A percentile compares a stretch with the other conserved stretches of the same genome.
phyloP scores from a whole-genome alignment of 2,329 filamentous ascomycete genomes.

The Tetracladium maxilliforme region DNA sequence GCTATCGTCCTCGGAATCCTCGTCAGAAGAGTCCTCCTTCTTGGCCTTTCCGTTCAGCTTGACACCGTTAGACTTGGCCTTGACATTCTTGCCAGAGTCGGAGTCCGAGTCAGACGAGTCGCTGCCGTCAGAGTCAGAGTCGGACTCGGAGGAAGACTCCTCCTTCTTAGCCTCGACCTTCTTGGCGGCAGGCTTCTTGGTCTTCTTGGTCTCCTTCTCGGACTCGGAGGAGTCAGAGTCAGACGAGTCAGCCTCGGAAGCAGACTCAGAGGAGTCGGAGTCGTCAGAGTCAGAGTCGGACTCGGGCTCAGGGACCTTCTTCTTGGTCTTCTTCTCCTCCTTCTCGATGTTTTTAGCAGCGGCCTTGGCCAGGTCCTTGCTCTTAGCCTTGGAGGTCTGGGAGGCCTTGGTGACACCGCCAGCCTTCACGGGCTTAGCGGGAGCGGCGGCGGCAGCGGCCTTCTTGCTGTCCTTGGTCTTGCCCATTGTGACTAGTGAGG shows the following conservation, averaged over 20 bases:
- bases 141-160: slow-evolving; percentile 15
- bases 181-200: slow-evolving; percentile 13
- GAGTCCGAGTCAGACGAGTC: slow-evolving; percentile 23
- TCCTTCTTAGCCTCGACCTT: slow-evolving; percentile 31
- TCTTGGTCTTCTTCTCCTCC: slow-evolving; percentile 31
- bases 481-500: slow-evolving; percentile 34
- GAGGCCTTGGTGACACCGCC: slow-evolving; percentile 53
- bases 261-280: slow-evolving; percentile 21
- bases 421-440: slow-evolving; percentile 45
- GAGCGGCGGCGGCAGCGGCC: slow-evolving; percentile 29
- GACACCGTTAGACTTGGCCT: slow-evolving; percentile 9
- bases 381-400: slow-evolving; percentile 49
- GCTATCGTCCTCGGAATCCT: slow-evolving; percentile 10
- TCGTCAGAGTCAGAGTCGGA: slow-evolving; percentile 20
- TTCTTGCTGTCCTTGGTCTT: slow-evolving; percentile 52
- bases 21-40: slow-evolving; percentile 13
- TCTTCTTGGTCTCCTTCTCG: slow-evolving; percentile 16
- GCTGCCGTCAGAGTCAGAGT: slow-evolving; percentile 21
- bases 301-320: slow-evolving; percentile 17
- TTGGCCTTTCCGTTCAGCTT: slow-evolving; percentile 19
- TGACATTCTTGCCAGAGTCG: slow-evolving; percentile 14
- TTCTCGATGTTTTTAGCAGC: slow-evolving; percentile 24
- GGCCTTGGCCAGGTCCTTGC: slow-evolving; percentile 52
- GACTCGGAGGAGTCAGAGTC: slow-evolving; percentile 11
- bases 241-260: slow-evolving; percentile 15